A percentile compares a stretch with the other conserved stretches of the same genome.
phyloP scores from a whole-genome alignment of 2,329 filamentous ascomycete genomes.

The Xylariaceae sp. region DNA sequence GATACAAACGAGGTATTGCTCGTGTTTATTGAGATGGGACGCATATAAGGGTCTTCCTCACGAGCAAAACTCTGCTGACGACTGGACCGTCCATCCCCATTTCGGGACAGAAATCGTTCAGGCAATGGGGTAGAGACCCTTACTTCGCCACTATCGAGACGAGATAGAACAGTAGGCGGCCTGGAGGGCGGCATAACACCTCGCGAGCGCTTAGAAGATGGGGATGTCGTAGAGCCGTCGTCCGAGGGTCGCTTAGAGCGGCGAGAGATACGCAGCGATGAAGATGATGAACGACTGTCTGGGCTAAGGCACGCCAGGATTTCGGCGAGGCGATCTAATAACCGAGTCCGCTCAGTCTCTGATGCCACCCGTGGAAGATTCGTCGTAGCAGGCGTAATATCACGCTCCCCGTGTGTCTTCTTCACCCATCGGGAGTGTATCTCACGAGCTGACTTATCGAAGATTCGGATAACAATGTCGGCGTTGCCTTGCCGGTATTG shows the following conservation, averaged over 20 bases:
- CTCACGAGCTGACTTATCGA: constrained; percentile 22
- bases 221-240: constrained; percentile 17
- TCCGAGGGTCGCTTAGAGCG: constrained; percentile 27
- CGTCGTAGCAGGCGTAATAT: constrained; percentile 21
- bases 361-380: constrained; percentile 24
- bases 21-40: constrained; percentile 29
- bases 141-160: constrained; percentile 23
- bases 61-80: constrained; percentile 1
- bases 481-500: constrained; percentile 24
- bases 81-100: constrained; percentile 1
- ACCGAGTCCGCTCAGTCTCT: constrained; percentile 24
- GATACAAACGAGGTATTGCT: constrained; percentile 33
- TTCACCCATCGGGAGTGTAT: constrained; percentile 30
- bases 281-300: not conserved
- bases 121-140: constrained; percentile 22
- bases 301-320: constrained; percentile 23
- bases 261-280: constrained; percentile 15
- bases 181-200: constrained; percentile 12
- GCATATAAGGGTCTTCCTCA: constrained; percentile 8
- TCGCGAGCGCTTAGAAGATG: constrained; percentile 23
- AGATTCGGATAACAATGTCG: constrained; percentile 17
- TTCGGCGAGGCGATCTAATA: constrained; percentile 21
- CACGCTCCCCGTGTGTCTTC: constrained; percentile 24
- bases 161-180: constrained; percentile 22
- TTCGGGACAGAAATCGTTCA: constrained; percentile 11